Conservation (phyloP, 139 green algal genomes). For the Haematococcus sp. region DNA sequence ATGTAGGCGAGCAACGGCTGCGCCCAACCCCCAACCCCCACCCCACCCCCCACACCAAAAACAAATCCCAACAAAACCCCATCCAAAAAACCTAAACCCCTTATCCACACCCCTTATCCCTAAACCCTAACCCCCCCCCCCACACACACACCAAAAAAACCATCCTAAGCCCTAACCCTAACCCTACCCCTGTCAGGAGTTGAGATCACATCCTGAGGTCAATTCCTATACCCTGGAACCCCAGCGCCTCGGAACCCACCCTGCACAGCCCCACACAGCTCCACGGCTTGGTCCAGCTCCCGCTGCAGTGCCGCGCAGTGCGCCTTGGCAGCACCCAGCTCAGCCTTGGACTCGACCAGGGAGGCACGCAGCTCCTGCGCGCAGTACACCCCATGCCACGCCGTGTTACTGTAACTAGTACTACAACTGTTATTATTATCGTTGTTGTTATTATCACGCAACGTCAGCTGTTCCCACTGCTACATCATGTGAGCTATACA, state of each 20-base stretch:
- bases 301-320: constrained; percentile 3
- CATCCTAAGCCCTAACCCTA: neutral
- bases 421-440: no score
- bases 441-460: no score
- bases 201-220: neutral
- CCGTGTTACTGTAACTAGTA: no score
- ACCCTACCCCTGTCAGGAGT: neutral
- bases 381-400: neutral
- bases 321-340: neutral
- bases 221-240: neutral
- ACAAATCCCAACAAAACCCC: no score
- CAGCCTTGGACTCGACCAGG: neutral
- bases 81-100: no score
- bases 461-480: neutral
- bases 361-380: neutral
- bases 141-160: no score
- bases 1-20: no score
- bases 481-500: neutral
- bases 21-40: no score
- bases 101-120: no score
- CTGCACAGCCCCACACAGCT: constrained; percentile 15
- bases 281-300: constrained; percentile 20
- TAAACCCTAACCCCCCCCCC: no score
- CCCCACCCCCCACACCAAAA: no score
- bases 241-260: constrained; percentile 1